Evolutionary conservation across 768 basidiomycete genomes (phyloP).

Genomic region (Auricularia heimuer): DNA sequence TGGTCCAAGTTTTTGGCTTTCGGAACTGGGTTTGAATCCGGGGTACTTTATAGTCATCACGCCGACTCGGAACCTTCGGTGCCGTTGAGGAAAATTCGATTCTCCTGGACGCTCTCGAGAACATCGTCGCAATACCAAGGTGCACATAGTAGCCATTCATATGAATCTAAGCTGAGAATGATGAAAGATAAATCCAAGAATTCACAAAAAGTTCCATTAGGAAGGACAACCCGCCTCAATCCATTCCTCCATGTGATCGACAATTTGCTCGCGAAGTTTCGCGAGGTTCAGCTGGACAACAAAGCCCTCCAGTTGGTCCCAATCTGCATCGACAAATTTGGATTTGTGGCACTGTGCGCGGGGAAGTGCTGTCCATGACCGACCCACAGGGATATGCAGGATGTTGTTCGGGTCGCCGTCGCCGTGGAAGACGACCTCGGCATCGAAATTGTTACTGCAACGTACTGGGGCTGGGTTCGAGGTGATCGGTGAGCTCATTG

Average conservation of each 20-base stretch:
- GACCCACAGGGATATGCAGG: background rate
- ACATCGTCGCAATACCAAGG: too few species aligned
- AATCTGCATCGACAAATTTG: constrained; percentile 10
- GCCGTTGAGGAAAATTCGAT: too few species aligned
- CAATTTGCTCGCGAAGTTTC: constrained; percentile 39
- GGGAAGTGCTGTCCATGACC: background rate
- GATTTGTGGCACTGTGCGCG: background rate
- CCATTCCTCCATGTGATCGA: constrained; percentile 72
- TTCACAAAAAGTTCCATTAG: constrained; percentile 30
- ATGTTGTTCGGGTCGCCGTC: background rate
- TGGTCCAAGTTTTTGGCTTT: constrained; percentile 89
- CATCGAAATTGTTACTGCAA: background rate
- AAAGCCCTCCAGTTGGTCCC: constrained; percentile 23
- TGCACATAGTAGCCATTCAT: too few species aligned
- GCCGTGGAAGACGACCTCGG: background rate
- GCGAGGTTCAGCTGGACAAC: constrained; percentile 12
- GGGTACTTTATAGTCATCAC: constrained; percentile 66
- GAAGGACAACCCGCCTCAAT: constrained; percentile 73
- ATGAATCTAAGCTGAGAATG: too few species aligned
- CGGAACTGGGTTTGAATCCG: constrained; percentile 88
- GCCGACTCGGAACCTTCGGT: too few species aligned
- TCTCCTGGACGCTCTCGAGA: too few species aligned
- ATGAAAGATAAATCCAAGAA: too few species aligned
- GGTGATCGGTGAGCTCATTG: background rate
- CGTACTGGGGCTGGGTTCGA: background rate